Conservation (phyloP, 2,329 filamentous ascomycete genomes). For the Davidsoniella neocaledoniae region DNA sequence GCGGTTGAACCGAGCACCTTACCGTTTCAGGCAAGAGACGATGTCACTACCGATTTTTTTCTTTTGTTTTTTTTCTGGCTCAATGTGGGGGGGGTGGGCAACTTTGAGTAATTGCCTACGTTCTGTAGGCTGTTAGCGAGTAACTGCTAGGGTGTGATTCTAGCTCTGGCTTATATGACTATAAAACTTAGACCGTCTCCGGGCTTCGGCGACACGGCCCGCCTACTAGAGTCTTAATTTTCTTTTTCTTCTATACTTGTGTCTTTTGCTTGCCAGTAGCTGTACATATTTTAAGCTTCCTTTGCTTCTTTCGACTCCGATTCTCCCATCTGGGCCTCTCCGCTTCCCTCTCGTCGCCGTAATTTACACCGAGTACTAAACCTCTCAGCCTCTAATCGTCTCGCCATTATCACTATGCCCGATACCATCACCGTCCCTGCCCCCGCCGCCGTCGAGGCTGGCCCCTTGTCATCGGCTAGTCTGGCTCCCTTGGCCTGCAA, state of each 20-base stretch:
- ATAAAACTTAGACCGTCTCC: constrained; percentile 1
- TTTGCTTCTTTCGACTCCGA: not conserved
- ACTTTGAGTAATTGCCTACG: too few species aligned
- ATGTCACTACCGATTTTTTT: not conserved
- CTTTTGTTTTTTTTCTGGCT: not conserved
- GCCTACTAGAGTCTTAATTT: not conserved
- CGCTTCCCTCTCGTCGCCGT: not conserved
- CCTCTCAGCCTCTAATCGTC: not conserved
- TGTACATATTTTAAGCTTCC: not conserved
- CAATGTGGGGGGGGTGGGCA: too few species aligned
- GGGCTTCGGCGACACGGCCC: constrained; percentile 11
- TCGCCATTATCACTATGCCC: constrained; percentile 3
- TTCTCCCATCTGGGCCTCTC: not conserved
- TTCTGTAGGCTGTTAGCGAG: too few species aligned
- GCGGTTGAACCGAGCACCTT: constrained; percentile 1
- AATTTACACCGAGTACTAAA: not conserved
- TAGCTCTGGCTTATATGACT: too few species aligned
- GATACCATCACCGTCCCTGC: not conserved
- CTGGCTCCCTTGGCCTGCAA: constrained; percentile 47
- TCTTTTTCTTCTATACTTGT: not conserved
- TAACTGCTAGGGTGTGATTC: too few species aligned
- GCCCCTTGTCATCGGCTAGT: not conserved
- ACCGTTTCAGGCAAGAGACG: constrained; percentile 1
- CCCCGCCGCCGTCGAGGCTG: not conserved
- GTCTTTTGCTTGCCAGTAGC: not conserved